Evolutionary conservation across 2,329 filamentous ascomycete genomes (phyloP), one percentile per base, ranked within the genome.

Genomic region (Pseudogymnoascus sp.): DNA sequence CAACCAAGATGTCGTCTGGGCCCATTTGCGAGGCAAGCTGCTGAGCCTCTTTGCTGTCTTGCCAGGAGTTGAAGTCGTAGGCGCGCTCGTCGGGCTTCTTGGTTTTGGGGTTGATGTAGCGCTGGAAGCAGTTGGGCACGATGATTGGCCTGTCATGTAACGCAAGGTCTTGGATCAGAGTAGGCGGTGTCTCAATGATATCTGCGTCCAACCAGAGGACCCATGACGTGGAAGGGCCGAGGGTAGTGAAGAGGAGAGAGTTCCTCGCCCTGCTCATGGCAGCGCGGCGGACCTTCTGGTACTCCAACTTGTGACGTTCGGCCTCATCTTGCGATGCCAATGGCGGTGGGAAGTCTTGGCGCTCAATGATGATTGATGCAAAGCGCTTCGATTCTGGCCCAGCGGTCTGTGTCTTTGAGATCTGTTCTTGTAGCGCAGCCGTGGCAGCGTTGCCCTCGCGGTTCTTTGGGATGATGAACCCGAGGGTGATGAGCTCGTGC

Each of bases 61-160:
- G 87, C 95, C 95, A 99, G 74, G 90, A 96, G 79, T 99, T 99
- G 82, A 88, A 97, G 78, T 99, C 95, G 75, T 99, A 99, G 0
- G 93, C 87, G 4, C 95, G 86, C 72, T 93, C 86, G 47, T 87
- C 85, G 79, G 85, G 84, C 67, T 85, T 81, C 71, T 88, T 87
- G 61, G 83, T 87, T 13, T 88, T 82, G 0, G 79, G 70, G 67
- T 97, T 88, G 57, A 83, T 83, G 77, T 85, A 97, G 67, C 89
- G 82, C 78, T 99, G 95, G 81, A 89, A 97, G 80, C 93, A 97
- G 75, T 99, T 99, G 61, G 95, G 91, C 0, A 93, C 92, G 63
- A 97, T 89, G 67, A 99, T 85, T n/a, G 91, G 84, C 77, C 95
- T 91, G 77, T 97, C 85, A 76, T 96, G 91, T 8, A 80, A 77